Evolutionary conservation across 2,329 filamentous ascomycete genomes (phyloP), one percentile per base, ranked within the genome.

Genomic region (Trichoderma brevicompactum): DNA sequence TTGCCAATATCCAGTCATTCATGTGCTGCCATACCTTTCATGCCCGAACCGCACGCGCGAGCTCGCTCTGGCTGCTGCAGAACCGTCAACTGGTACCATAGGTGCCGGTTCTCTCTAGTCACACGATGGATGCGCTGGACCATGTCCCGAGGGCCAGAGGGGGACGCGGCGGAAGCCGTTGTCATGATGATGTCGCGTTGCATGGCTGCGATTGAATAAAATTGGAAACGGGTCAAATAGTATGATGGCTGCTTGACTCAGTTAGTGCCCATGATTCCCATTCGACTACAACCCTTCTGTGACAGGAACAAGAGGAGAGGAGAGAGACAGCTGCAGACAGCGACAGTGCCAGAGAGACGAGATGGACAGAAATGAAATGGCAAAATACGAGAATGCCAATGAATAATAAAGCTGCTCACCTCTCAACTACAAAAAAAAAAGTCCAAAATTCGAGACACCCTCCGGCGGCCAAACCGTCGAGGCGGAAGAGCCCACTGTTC

Each of bases 51-150:
- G 77, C 95, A 99, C 64, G 95, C 95, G 82, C 95, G 87, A 56
- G 95, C 94, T 73, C 94, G 91, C 80, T 96, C 91, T 19, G 95
- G 95, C 77, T 98, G 92, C 79, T 99, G 95, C 72, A 97, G 89
- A 64, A 98, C 93, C 66, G 87, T 88, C 77, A 98, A 82, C 69
- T 86, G 83, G 78, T 98, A 98, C 74, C 87, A 92, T 70, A 97
- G 85, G 68, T 83, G 87, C 71, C 91, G 88, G 68, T 92, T 92
- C 72, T 90, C 89, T 71, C 87, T 88, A 48, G 92, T 96, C 61
- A 74, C 69, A 54, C 79, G 77, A 56, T 78, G 76, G 60, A 79
- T 75, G 62, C 85, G 81, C 58, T 90, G 83, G 67, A 76, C 70
- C 54, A 75, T 72, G 58, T 82, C 76, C 68, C 73, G 75, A 65